phyloP scores from a whole-genome alignment of 257 asterid species.

The Hygrophila difformis region DNA sequence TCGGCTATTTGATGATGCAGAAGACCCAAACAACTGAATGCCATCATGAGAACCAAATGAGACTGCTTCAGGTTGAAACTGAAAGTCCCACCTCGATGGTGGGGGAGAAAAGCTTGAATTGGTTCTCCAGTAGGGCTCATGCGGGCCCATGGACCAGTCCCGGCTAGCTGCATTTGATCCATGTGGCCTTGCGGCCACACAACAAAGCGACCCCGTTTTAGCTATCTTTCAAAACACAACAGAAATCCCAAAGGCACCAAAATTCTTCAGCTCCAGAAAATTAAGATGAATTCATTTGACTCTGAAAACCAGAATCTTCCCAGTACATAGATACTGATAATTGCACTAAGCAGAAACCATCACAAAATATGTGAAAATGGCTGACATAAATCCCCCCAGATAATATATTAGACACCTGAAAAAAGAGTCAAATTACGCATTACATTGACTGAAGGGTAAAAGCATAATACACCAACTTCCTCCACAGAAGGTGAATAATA shows the following conservation, averaged over 20 bases:
- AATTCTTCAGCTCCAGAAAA: slow-evolving; percentile 19
- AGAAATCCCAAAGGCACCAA: slow-evolving; percentile 13
- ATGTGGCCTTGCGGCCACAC: slow-evolving; percentile 99
- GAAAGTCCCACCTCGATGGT: slow-evolving; percentile 83
- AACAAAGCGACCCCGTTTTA: slow-evolving; percentile 99
- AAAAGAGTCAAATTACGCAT: not conserved
- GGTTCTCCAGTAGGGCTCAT: slow-evolving; percentile 93
- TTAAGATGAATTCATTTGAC: slow-evolving; percentile 12
- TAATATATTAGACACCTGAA: not conserved
- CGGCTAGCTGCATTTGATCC: slow-evolving; percentile 75
- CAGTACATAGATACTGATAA: not conserved
- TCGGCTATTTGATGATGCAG: slow-evolving; percentile 88
- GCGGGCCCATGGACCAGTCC: slow-evolving; percentile 95
- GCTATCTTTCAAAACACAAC: slow-evolving; percentile 60
- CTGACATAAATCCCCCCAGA: not conserved
- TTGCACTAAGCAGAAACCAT: not conserved
- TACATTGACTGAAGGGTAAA: not conserved
- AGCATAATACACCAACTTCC: slow-evolving; percentile 3
- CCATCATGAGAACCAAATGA: slow-evolving; percentile 87
- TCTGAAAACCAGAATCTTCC: slow-evolving; percentile 5
- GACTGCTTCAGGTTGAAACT: slow-evolving; percentile 61
- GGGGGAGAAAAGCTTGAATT: slow-evolving; percentile 96
- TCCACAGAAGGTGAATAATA: not conserved
- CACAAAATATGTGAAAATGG: not conserved
- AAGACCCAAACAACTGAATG: slow-evolving; percentile 63